Evolutionary conservation across 2,329 filamentous ascomycete species (phyloP), one percentile per base, ranked within the genome.

Genomic region (Penicillium sp.): DNA sequence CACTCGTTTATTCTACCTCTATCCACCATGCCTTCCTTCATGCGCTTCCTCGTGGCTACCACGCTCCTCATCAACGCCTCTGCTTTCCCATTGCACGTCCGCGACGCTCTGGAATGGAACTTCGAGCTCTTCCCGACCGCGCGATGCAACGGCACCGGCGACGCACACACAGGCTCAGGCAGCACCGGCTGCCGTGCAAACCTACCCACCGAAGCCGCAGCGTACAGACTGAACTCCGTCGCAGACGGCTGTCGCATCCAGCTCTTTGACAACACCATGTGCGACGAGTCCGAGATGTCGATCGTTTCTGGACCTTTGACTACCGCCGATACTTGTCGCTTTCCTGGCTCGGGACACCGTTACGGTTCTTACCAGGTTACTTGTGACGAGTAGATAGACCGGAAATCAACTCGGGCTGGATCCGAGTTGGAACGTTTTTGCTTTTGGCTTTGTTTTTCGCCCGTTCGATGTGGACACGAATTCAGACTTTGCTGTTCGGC

Each of bases 201-300:
- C 42, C 43, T 63, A 4, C 27, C 44, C 53, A 52, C 40, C 35
- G 55, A 61, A 20, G 61, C 61, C 41, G 54, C 60, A 2, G 60
- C 60, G 16, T 63, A 63, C 39, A 48, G 40, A 1, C 30, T 63
- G 27, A 57, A 60, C 46, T 33, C 44, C 2, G 27, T 63, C 16
- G 46, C 54, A 6, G 53, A 54, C 1, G 58, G 58, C n/a, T 63
- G 61, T 30, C 56, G 46, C 20, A 56, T 63, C 42, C 48, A 61
- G 28, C 61, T 62, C 31, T 63, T 54, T 28, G 60, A 63, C 24
- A 63, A 63, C 42, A 63, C 61, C 13, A 63, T 63, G 61, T 63
- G 61, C 50, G 61, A 63, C n/a, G 33, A 38, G 36, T 45, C 38
- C 28, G 58, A 61, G 40, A 47, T 52, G n/a, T 55, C 51, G 10